Conservation (phyloP, 306 rosid genomes). For the Cicer pinnatifidum region DNA sequence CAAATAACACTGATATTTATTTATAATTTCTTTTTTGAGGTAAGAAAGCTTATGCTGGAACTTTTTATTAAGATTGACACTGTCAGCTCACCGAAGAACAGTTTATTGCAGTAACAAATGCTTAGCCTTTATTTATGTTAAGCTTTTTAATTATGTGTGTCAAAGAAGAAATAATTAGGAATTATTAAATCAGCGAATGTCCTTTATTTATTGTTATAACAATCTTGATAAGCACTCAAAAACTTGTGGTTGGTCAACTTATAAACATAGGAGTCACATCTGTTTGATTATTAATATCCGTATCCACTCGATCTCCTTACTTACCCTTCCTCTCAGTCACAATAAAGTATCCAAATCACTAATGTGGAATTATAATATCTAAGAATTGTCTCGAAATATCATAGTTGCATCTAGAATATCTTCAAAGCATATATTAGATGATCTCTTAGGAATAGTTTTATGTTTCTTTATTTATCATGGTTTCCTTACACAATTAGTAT, state of each 20-base stretch:
- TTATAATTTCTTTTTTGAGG: slow-evolving; percentile 22
- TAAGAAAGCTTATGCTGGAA: slow-evolving; percentile 44
- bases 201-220: slow-evolving; percentile 23
- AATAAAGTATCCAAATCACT: slow-evolving; percentile 3
- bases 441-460: slow-evolving; percentile 4
- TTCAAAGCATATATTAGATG: background rate
- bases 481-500: background rate
- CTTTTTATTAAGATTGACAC: slow-evolving; percentile 78
- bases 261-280: slow-evolving; percentile 19
- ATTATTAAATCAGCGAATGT: slow-evolving; percentile 28
- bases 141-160: slow-evolving; percentile 32
- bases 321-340: background rate
- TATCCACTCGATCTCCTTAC: slow-evolving; percentile 28
- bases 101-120: slow-evolving; percentile 77
- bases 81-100: slow-evolving; percentile 95
- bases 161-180: slow-evolving; percentile 24
- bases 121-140: slow-evolving; percentile 17
- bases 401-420: slow-evolving; percentile 15
- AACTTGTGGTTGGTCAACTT: slow-evolving; percentile 28
- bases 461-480: background rate
- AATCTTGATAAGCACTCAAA: slow-evolving; percentile 40
- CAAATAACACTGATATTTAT: slow-evolving; percentile 24
- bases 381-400: background rate
- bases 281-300: slow-evolving; percentile 27
- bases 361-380: slow-evolving; percentile 5